Percentiles rank a stretch among this genome's conserved stretches.
Evolutionary conservation across 2,329 filamentous ascomycete species (phyloP).

Genomic region (Zymoseptoria passerinii): DNA sequence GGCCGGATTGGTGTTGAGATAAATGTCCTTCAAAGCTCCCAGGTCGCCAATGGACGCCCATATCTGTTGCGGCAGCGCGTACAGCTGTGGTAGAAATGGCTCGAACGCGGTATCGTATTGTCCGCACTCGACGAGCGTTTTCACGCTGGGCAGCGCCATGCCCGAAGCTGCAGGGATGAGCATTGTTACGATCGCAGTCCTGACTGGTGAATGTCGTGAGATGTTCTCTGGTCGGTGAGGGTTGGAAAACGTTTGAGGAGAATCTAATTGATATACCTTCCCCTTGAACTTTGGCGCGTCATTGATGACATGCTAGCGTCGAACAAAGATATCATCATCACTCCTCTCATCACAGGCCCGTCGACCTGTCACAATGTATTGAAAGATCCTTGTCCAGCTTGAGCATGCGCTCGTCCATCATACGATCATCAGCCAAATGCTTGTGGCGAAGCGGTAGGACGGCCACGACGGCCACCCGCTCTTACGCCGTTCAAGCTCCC

Average conservation of each 20-base stretch:
- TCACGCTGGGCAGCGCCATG: constrained; percentile 54
- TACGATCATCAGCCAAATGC: constrained; percentile 1
- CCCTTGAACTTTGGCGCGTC: neutral
- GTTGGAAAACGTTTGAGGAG: neutral
- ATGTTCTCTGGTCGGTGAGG: neutral
- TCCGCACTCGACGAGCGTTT: constrained; percentile 63
- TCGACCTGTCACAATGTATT: neutral
- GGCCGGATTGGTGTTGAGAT: constrained; percentile 78
- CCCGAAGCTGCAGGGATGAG: neutral
- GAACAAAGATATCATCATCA: neutral
- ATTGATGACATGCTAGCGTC: neutral
- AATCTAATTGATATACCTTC: neutral
- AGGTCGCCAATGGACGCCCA: constrained; percentile 52
- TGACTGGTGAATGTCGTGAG: neutral
- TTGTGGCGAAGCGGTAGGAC: neutral
- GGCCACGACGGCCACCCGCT: constrained; percentile 1
- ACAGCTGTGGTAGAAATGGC: constrained; percentile 64
- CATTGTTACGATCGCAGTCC: neutral
- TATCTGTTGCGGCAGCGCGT: constrained; percentile 36
- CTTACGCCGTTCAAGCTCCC: constrained; percentile 69
- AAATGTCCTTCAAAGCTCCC: constrained; percentile 60
- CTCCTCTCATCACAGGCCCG: neutral
- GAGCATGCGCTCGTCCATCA: constrained; percentile 17
- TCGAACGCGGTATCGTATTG: constrained; percentile 66
- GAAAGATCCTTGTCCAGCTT: neutral